A percentile compares a stretch with the other conserved stretches of the same genome.
phyloP scores from a whole-genome alignment of 768 basidiomycete species.

The Dioszegia crocea region DNA sequence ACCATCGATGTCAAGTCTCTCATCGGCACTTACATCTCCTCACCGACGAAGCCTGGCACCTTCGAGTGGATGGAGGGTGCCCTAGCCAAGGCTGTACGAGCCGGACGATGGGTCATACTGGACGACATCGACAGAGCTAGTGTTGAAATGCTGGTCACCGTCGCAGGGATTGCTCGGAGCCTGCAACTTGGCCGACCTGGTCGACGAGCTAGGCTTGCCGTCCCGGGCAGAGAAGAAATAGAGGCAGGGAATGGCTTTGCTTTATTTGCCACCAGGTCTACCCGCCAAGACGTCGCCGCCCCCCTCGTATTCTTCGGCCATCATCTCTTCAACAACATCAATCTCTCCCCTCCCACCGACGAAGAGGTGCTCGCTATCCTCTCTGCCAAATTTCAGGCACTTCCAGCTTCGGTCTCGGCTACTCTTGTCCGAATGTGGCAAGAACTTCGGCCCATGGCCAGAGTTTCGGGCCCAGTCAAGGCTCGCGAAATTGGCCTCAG shows the following conservation, averaged over 20 bases:
- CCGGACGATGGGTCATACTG: slow-evolving; percentile 88
- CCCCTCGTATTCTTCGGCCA: slow-evolving; percentile 73
- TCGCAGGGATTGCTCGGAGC: slow-evolving; percentile 74
- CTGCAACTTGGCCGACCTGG: slow-evolving; percentile 67
- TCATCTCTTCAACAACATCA: slow-evolving; percentile 74
- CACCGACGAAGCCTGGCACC: slow-evolving; percentile 70
- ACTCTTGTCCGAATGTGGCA: slow-evolving; percentile 70
- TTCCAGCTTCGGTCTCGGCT: slow-evolving; percentile 56
- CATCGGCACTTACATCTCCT: slow-evolving; percentile 88
- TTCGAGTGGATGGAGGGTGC: slow-evolving; percentile 98
- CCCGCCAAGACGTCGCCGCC: slow-evolving; percentile 58
- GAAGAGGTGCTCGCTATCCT: slow-evolving; percentile 71
- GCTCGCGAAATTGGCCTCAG: slow-evolving; percentile 59
- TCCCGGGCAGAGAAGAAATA: slow-evolving; percentile 70
- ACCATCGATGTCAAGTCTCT: slow-evolving; percentile 90
- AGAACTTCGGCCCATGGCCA: slow-evolving; percentile 50
- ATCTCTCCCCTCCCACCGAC: slow-evolving; percentile 59
- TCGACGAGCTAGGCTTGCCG: slow-evolving; percentile 57
- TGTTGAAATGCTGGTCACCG: slow-evolving; percentile 77
- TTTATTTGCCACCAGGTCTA: slow-evolving; percentile 73
- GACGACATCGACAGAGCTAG: slow-evolving; percentile 89
- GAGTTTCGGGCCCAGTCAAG: slow-evolving; percentile 30
- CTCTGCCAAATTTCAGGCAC: slow-evolving; percentile 60
- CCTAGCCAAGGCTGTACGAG: slow-evolving; percentile 77
- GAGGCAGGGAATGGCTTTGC: slow-evolving; percentile 74